phyloP scores from a whole-genome alignment of 768 basidiomycete species.

The Suillus subluteus region DNA sequence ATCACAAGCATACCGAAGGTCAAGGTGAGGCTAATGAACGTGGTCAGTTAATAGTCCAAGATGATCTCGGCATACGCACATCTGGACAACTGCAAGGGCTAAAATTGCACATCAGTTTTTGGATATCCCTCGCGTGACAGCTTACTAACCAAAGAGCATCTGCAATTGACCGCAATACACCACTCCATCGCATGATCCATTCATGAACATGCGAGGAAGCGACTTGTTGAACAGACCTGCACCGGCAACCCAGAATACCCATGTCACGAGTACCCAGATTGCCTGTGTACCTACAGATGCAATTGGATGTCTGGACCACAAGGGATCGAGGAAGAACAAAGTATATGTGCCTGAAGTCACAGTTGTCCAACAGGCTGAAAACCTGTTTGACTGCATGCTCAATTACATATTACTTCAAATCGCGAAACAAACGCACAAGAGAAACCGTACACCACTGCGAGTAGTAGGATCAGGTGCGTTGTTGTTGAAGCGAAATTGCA shows the following conservation, averaged over 20 bases:
- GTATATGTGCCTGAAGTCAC: conserved; percentile 54
- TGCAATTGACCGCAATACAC: conserved; percentile 63
- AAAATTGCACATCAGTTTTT: conserved; percentile 16
- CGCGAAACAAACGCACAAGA: conserved; percentile 45
- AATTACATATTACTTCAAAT: conserved; percentile 6
- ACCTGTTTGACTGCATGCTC: conserved; percentile 40
- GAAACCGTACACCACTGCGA: conserved; percentile 47
- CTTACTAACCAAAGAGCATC: conserved; percentile 52
- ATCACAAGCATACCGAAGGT: conserved; percentile 52
- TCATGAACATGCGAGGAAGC: conserved; percentile 46
- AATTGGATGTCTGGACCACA: conserved; percentile 54
- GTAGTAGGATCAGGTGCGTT: conserved; percentile 52
- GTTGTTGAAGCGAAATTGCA: conserved; percentile 56
- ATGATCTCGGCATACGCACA: conserved; percentile 39
- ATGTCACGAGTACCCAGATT: conserved; percentile 61
- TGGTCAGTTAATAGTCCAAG: conserved; percentile 16
- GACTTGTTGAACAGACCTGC: conserved; percentile 54
- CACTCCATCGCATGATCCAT: conserved; percentile 41
- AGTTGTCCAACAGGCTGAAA: conserved; percentile 63
- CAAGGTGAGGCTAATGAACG: conserved; percentile 43
- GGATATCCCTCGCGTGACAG: background rate
- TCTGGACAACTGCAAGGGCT: conserved; percentile 57
- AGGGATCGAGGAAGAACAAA: conserved; percentile 63
- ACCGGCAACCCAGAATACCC: conserved; percentile 64
- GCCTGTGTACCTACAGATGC: conserved; percentile 62